Base-by-base conservation (phyloP, 768 basidiomycete genomes). In the Strobilomyces echinocephalus region DNA sequence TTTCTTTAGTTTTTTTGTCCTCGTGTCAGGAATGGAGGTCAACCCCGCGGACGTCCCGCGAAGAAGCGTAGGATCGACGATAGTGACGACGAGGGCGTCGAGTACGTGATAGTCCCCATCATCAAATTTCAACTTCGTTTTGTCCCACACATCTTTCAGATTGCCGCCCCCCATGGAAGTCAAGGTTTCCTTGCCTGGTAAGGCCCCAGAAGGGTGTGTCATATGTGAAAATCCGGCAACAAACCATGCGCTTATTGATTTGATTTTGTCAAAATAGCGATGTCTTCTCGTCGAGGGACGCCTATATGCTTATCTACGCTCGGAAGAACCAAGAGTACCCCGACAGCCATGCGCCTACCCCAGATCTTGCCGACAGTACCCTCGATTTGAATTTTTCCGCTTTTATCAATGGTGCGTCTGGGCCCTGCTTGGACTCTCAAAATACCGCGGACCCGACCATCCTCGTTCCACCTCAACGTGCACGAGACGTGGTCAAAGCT, bases 231-330 rank as follows among this genome's bases (percentile, higher is more conserved):
- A 3, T 26, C 91, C 91, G 51, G 92, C 83, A 51, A 44, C 35
- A 30, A 56, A 60, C 52, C 50, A 49, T 56, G 34, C 35, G 43
- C 56, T 61, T 40, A 56, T 12, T 34, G 45, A 56, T 56, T 61
- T 68, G 63, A 58, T 60, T 55, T 60, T 50, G 41, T 56, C 44
- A 14, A 21, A 55, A 49, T 60, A 81, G 78, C 55, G 73, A 76
- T 36, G 77, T 88, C 39, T 69, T 69, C 58, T 75, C 80, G 3
- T 93, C 92, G 2, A 88, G 81, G 70, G 92, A 97, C 61, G 92
- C 91, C 7, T 97, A 98, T 70, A 95, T 97, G 93, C 78, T 97
- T 31, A 85, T 98, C 50, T 98, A 97, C 69, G 79, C 81, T 35
- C 80, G 82, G 11, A 76, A 74, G 58, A 62, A 69, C 28, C 52